Base-by-base conservation (phyloP, 345 rosid genomes). In the Cardiospermum halicacabum region DNA sequence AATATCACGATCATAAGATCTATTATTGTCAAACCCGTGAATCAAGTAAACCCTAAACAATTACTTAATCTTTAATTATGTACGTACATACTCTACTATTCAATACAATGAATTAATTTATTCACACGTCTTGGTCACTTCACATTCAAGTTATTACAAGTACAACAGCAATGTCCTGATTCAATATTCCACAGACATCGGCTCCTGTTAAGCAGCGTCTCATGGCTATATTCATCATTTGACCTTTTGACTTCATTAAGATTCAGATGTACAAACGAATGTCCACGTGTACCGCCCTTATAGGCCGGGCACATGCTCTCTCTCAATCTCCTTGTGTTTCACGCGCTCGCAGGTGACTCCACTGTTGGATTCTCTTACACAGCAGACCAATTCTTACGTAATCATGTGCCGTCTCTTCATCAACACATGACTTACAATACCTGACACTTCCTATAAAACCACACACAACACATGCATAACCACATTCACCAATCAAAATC, bases 261-360 rank as follows among this genome's bases (percentile, higher is more conserved):
- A 34, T 34, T 4, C 10, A 26, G 51, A 27, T 56, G 11, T 7
- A 32, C 5, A 11, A n/a, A 48, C 7, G 16, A 21, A 7, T 0
- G 2, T 6, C 47, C 18, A 42, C 53, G 37, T 56, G 65, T 62
- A 18, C 30, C 58, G 11, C 15, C 15, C 53, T 50, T 21, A 50
- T 48, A 49, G 59, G 65, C 11, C 21, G 8, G 3, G 3, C 74
- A 64, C 62, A 59, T 69, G 77, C 31, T 30, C 27, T n/a, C 56
- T 28, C 51, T 22, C 27, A 34, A 19, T n/a, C 15, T 48, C 49
- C 51, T 31, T 40, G 22, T 39, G 5, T 16, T 26, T 40, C 49
- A 37, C 30, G 19, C 10, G 31, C 45, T 4, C 40, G n/a, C 55
- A 11, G 15, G 55, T 19, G 37, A 34, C 39, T 3, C n/a, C 36